Percentiles rank a stretch among this genome's conserved stretches.
Conservation (phyloP, 257 asterid species). For the Solanum bulbocastanum region DNA sequence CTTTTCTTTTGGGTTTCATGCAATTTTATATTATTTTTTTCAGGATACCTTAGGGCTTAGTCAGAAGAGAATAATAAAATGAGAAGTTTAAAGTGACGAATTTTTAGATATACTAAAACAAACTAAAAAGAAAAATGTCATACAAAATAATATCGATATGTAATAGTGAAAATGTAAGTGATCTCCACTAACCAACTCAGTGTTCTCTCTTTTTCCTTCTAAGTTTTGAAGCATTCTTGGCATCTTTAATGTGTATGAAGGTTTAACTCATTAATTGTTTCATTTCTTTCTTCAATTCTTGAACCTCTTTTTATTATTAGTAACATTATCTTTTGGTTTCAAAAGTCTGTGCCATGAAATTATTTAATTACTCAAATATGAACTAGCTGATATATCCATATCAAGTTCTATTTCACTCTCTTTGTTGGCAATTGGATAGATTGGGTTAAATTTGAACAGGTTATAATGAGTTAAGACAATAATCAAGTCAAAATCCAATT, state of each 20-base stretch:
- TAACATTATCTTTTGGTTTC: background rate
- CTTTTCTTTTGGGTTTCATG: background rate
- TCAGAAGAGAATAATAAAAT: too few species aligned
- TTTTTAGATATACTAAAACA: background rate
- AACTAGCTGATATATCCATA: too few species aligned
- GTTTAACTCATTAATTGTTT: background rate
- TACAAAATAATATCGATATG: background rate
- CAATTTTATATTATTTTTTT: background rate
- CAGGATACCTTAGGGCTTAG: background rate
- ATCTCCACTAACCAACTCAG: background rate
- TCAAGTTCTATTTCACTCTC: too few species aligned
- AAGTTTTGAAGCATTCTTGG: background rate
- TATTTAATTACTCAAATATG: too few species aligned
- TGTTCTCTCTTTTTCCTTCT: background rate
- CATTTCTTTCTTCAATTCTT: background rate
- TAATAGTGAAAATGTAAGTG: background rate
- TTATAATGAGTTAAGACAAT: too few species aligned
- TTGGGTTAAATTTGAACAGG: too few species aligned
- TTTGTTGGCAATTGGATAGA: too few species aligned
- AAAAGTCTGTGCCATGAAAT: background rate
- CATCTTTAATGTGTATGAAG: background rate
- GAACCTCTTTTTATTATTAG: background rate
- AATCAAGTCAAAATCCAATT: too few species aligned
- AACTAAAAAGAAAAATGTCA: background rate
- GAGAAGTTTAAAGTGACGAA: background rate